Evolutionary conservation across 2,329 filamentous ascomycete genomes (phyloP), one percentile per base, ranked within the genome.

Genomic region (Coniochaeta sp.): DNA sequence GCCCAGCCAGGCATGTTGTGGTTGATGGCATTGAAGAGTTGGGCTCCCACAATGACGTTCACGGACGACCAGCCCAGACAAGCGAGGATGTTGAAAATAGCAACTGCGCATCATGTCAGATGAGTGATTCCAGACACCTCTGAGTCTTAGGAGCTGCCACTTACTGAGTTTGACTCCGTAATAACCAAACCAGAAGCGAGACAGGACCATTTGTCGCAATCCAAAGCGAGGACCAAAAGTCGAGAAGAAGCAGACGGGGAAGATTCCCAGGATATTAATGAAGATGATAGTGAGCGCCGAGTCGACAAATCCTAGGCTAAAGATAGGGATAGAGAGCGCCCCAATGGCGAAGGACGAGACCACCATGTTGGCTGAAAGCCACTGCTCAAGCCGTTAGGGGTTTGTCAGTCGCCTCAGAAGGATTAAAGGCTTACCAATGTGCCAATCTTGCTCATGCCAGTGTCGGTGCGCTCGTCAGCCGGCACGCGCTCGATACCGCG

Each of bases 171-270:
- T 89, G 34, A 86, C 85, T n/a, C 81, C 81, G 65, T 83, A 86
- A 73, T 84, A 90, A 9, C 89, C 89, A 70, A 91, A 92, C 74
- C 81, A 92, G 74, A 88, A 92, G 38, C 89, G 80, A 12, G 87
- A 86, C n/a, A 93, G 78, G 1, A 92, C 88, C 86, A 93, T 91
- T 69, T 92, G 90, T 59, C 90, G 84, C 64, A 92, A 78, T 4
- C 89, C 90, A 65, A 91, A 91, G 9, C 77, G 76, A 2, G 90
- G 87, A 2, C 90, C 89, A 68, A 92, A 91, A 19, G 85, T 89
- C 1, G 87, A 89, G 77, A 92, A 92, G 74, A 88, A 91, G 69
- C 84, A 88, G 17, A 91, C 89, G 0, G 89, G 87, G 56, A 87
- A 69, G 56, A 89, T 81, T n/a, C 87, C 89, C 10, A 93, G 76